phyloP scores from a whole-genome alignment of 176 grass and related monocot genomes.

The Juncus effusus region DNA sequence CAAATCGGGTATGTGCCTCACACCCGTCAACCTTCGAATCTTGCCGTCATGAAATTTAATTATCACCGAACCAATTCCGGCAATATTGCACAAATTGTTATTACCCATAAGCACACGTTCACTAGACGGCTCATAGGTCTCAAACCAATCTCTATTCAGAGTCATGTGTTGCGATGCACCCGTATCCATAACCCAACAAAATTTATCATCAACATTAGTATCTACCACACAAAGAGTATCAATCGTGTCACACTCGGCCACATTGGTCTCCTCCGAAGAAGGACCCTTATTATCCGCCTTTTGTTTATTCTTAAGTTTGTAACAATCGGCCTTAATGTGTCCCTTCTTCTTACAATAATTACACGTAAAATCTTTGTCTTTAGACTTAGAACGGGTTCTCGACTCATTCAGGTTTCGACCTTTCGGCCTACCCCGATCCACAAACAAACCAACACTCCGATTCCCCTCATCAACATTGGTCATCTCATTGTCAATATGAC shows the following conservation, averaged over 20 bases:
- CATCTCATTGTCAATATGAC: not conserved
- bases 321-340: too few relatives aligned
- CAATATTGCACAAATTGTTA: not conserved
- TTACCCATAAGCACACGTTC: not conserved
- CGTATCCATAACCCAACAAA: too few relatives aligned
- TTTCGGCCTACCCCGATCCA: not conserved
- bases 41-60: not conserved
- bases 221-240: not conserved
- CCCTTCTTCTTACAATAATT: not conserved
- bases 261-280: not conserved
- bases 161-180: too few relatives aligned
- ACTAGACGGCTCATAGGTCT: not conserved
- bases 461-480: not conserved
- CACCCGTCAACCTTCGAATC: not conserved
- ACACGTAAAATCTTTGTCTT: not conserved
- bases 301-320: too few relatives aligned
- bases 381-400: not conserved
- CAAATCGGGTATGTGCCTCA: too few relatives aligned
- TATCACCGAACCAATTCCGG: not conserved
- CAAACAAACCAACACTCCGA: not conserved
- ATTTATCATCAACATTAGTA: not conserved
- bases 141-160: too few relatives aligned
- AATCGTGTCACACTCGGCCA: not conserved
- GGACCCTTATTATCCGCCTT: too few relatives aligned
- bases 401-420: not conserved